Evolutionary conservation across 2,329 filamentous ascomycete genomes (phyloP).

Genomic region (Colletotrichum filicis): DNA sequence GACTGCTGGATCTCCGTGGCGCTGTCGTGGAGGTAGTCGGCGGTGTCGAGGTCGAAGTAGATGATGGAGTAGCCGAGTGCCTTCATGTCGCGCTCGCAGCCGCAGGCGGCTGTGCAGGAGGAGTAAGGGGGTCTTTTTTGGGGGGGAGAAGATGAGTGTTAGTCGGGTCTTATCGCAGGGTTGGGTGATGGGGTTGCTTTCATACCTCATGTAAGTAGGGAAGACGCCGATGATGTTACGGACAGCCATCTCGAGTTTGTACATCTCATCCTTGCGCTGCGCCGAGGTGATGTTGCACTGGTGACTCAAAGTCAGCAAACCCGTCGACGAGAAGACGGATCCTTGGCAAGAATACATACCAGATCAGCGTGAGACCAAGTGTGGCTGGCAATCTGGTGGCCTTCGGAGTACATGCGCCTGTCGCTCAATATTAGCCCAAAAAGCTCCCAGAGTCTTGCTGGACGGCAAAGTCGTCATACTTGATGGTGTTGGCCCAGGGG

Average conservation of each 20-base stretch:
- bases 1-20: conserved; percentile 45
- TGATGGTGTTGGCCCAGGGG: conserved; percentile 49
- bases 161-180: no score
- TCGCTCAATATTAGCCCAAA: not conserved
- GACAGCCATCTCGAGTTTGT: conserved; percentile 48
- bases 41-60: conserved; percentile 51
- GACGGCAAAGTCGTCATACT: conserved; percentile 38
- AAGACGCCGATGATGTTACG: conserved; percentile 64
- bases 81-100: conserved; percentile 32
- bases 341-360: not conserved
- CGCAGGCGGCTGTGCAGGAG: conserved; percentile 48
- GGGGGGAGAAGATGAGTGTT: not conserved
- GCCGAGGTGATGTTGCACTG: conserved; percentile 39
- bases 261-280: conserved; percentile 52
- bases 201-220: conserved; percentile 61
- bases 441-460: not conserved
- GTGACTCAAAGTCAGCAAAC: conserved; percentile 46
- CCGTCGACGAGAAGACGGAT: not conserved
- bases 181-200: not conserved
- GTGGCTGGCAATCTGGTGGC: conserved; percentile 54
- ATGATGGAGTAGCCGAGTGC: conserved; percentile 48
- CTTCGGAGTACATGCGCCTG: conserved; percentile 50
- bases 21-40: conserved; percentile 47
- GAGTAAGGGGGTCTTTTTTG: conserved; percentile 50
- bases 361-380: conserved; percentile 58